A percentile compares a stretch with the other conserved stretches of the same genome.
Conservation (phyloP, 2,329 filamentous ascomycete genomes). For the Botryotinia calthae region DNA sequence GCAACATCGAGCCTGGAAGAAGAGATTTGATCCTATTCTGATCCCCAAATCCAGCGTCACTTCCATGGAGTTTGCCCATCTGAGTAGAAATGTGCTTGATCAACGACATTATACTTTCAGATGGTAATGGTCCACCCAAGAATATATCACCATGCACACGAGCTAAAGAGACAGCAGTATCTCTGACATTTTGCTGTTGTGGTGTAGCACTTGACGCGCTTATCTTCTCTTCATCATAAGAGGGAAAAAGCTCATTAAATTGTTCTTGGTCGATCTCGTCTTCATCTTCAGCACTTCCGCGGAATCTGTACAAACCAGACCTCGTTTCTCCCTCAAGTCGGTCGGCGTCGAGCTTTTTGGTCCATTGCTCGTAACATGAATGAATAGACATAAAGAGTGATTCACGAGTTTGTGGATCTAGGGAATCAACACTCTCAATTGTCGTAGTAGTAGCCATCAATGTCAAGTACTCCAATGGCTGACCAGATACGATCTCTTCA, state of each 20-base stretch:
- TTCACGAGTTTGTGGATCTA: conserved; percentile 46
- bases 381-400: conserved; percentile 66
- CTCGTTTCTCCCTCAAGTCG: conserved; percentile 71
- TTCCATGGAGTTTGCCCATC: conserved; percentile 30
- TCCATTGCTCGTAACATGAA: conserved; percentile 77
- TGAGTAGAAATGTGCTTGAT: conserved; percentile 34
- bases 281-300: conserved; percentile 72
- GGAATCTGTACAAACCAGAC: conserved; percentile 78
- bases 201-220: conserved; percentile 23
- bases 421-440: conserved; percentile 47
- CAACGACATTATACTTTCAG: conserved; percentile 32
- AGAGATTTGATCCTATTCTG: conserved; percentile 51
- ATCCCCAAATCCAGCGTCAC: conserved; percentile 27
- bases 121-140: conserved; percentile 24
- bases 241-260: conserved; percentile 78
- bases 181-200: conserved; percentile 27
- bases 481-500: conserved; percentile 23
- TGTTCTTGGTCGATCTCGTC: conserved; percentile 73
- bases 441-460: conserved; percentile 47
- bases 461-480: conserved; percentile 50
- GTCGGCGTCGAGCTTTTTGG: conserved; percentile 70
- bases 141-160: conserved; percentile 53
- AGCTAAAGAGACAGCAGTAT: conserved; percentile 55
- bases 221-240: conserved; percentile 55
- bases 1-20: conserved; percentile 64